phyloP scores from a whole-genome alignment of 1,284 basidiomycete genomes.

The Tranzscheliella williamsii region DNA sequence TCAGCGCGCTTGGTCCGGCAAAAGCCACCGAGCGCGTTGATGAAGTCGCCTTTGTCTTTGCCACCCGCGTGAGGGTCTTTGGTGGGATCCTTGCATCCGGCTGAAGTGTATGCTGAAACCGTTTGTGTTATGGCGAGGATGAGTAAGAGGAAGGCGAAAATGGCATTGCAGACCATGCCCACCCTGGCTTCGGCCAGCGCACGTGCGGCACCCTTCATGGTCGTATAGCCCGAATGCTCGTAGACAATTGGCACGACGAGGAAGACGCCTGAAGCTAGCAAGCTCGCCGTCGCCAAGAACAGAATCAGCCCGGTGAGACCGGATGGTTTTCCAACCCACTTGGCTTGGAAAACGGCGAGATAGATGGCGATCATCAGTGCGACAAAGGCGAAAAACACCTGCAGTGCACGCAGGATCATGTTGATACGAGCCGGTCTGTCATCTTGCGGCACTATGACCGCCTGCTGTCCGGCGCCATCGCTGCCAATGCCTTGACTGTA shows the following conservation, averaged over 20 bases:
- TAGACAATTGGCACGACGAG: constrained; percentile 44
- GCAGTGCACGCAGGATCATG: constrained; percentile 24
- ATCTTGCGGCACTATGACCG: constrained; percentile 9
- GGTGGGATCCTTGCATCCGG: constrained; percentile 47
- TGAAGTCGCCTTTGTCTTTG: constrained; percentile 37
- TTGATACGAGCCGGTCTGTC: constrained; percentile 25
- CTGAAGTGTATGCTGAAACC: constrained; percentile 46
- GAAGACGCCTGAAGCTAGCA: constrained; percentile 35
- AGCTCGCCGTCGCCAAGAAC: constrained; percentile 30
- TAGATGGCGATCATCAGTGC: constrained; percentile 46
- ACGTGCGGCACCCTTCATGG: constrained; percentile 23
- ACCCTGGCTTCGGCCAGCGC: constrained; percentile 47
- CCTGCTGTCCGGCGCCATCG: constrained; percentile 1
- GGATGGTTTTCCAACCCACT: constrained; percentile 47
- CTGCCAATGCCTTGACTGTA: constrained; percentile 29
- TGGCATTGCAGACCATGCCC: constrained; percentile 45
- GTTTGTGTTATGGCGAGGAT: constrained; percentile 48
- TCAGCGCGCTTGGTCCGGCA: constrained; percentile 52
- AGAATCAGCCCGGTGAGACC: constrained; percentile 52
- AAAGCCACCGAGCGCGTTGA: constrained; percentile 40
- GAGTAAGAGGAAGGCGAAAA: constrained; percentile 34
- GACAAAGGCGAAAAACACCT: constrained; percentile 37
- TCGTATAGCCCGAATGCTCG: constrained; percentile 34
- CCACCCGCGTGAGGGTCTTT: constrained; percentile 47
- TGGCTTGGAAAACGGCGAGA: constrained; percentile 44